A percentile compares a stretch with the other conserved stretches of the same genome.
Evolutionary conservation across 192 early-diverging fungal genomes (phyloP).

Genomic region (Coemansia reversa): DNA sequence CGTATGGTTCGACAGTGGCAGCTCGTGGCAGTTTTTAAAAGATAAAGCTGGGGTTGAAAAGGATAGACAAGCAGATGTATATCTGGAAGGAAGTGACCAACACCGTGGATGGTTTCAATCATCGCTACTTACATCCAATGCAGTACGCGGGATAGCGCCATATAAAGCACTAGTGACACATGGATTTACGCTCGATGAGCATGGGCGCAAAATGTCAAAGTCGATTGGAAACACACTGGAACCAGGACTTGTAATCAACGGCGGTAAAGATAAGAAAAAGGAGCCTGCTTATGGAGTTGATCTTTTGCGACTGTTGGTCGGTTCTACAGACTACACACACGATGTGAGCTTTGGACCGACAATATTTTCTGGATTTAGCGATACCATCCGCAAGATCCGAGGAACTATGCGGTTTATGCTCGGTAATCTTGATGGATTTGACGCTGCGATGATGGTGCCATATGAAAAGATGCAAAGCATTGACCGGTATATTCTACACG

Average conservation of each 20-base stretch:
- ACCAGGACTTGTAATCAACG: constrained; percentile 63
- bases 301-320: constrained; percentile 71
- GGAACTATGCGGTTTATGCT: constrained; percentile 76
- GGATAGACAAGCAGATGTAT: constrained; percentile 65
- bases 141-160: constrained; percentile 65
- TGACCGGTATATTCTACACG: constrained; percentile 59
- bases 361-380: constrained; percentile 62
- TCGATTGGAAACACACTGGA: constrained; percentile 75
- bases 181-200: constrained; percentile 78
- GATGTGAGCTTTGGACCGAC: constrained; percentile 71
- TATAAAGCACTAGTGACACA: constrained; percentile 73
- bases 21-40: constrained; percentile 69
- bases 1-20: constrained; percentile 85
- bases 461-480: constrained; percentile 57
- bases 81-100: constrained; percentile 77
- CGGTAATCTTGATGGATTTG: constrained; percentile 68
- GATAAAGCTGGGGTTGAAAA: constrained; percentile 30
- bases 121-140: constrained; percentile 70
- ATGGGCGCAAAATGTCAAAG: constrained; percentile 83
- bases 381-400: constrained; percentile 73
- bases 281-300: constrained; percentile 76
- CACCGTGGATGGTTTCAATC: constrained; percentile 88
- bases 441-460: constrained; percentile 33
- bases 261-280: constrained; percentile 68
- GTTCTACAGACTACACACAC: constrained; percentile 71